Conservation (phyloP, 352 stramenopile species). For the Achlya hypogyna region DNA sequence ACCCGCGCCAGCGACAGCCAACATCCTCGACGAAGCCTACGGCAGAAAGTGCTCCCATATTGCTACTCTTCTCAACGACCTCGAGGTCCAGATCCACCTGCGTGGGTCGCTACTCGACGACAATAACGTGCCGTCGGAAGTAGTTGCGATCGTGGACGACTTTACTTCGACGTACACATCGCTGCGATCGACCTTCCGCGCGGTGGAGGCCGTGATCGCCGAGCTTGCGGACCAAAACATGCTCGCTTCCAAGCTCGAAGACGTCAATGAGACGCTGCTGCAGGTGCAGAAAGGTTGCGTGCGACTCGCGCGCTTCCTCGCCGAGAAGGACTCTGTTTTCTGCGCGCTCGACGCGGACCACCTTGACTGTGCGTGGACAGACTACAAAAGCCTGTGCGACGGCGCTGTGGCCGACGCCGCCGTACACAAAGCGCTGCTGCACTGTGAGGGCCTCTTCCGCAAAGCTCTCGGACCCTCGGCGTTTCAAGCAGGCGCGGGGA, state of each 20-base stretch:
- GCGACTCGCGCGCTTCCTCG: slow-evolving; percentile 31
- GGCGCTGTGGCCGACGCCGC: slow-evolving; percentile 25
- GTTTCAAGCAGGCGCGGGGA: slow-evolving; percentile 27
- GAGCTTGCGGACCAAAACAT: slow-evolving; percentile 28
- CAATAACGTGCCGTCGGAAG: not conserved
- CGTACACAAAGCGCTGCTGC: slow-evolving; percentile 28
- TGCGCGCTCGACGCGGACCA: slow-evolving; percentile 41
- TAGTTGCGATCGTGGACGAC: slow-evolving; percentile 13
- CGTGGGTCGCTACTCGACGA: not conserved
- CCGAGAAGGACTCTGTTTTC: slow-evolving; percentile 51
- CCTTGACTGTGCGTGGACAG: slow-evolving; percentile 32
- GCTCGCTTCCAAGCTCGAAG: slow-evolving; percentile 23
- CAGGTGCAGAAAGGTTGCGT: slow-evolving; percentile 37
- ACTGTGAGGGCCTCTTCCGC: slow-evolving; percentile 29
- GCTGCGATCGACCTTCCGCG: slow-evolving; percentile 23
- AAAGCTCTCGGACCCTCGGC: slow-evolving; percentile 38
- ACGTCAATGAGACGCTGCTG: slow-evolving; percentile 28
- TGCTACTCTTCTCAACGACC: slow-evolving; percentile 17
- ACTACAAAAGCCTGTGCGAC: not conserved
- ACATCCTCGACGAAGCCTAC: slow-evolving; percentile 32
- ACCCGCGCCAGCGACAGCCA: slow-evolving; percentile 24
- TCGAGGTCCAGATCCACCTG: not conserved
- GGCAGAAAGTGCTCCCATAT: slow-evolving; percentile 23
- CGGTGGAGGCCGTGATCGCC: slow-evolving; percentile 31
- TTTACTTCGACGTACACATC: slow-evolving; percentile 20